phyloP scores from a whole-genome alignment of 169 alveolate genomes.

The Cryptosporidium bovis region DNA sequence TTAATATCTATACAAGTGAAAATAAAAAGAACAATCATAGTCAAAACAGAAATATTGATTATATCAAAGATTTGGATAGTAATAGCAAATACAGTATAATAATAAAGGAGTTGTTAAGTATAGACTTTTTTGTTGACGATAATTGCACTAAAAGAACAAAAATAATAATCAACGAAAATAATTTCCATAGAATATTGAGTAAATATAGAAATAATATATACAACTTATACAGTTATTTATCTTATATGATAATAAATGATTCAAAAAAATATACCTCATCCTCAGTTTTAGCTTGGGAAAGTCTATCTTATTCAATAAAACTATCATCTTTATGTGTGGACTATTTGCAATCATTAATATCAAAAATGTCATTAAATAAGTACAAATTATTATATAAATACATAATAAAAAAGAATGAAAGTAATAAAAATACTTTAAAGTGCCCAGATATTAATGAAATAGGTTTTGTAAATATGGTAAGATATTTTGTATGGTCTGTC shows the following conservation, averaged over 20 bases:
- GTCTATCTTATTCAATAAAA: conserved; percentile 28
- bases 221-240: conserved; percentile 1
- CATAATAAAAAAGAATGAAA: not conserved
- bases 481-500: conserved; percentile 56
- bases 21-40: too few relatives aligned
- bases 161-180: not conserved
- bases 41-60: too few relatives aligned
- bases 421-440: not conserved
- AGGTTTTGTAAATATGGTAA: conserved; percentile 28
- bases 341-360: not conserved
- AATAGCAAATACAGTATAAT: not conserved
- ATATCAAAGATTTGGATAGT: not conserved
- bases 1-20: too few relatives aligned
- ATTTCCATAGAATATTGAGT: not conserved
- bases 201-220: conserved; percentile 15
- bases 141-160: too few relatives aligned
- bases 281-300: conserved; percentile 63
- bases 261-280: conserved; percentile 5
- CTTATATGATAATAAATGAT: conserved; percentile 1
- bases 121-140: too few relatives aligned
- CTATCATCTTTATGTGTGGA: conserved; percentile 19
- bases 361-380: not conserved
- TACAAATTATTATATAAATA: not conserved
- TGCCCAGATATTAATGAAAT: conserved; percentile 6
- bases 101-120: not conserved